Base-by-base conservation (phyloP, 768 basidiomycete genomes). In the Tricholoma sp. region DNA sequence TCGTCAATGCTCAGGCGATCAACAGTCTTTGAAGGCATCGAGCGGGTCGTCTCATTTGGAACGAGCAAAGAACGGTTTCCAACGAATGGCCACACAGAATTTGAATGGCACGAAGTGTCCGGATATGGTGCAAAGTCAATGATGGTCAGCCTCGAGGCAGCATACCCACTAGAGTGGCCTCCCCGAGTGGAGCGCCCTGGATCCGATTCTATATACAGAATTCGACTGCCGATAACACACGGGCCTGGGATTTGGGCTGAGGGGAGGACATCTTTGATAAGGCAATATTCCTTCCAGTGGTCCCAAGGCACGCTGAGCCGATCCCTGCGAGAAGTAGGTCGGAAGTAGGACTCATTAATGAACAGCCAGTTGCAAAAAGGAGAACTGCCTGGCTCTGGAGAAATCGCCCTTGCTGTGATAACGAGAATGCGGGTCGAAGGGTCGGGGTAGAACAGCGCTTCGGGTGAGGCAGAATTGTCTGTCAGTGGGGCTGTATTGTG, bases 361-460 rank as follows among this genome's bases (percentile, higher is more conserved):
- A 83, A 77, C 55, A 84, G 70, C 79, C 75, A 85, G 62, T 78
- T 77, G 64, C 67, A 68, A 61, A 55, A 68, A 65, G 66, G 73
- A 54, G 57, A 66, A 43, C 61, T 35, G 24, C 60, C 71, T 18
- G 71, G 70, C 27, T 71, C 69, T 32, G 45, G 34, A 9, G 68
- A 64, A 21, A 71, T 65, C 3, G 74, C 71, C 55, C 75, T 77
- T 34, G 81, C 79, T 29, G 75, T 72, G 47, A 85, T 61, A 47
- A 79, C 74, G 18, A 81, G 72, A 55, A 83, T 65, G 31, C 83
- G 78, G 56, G 73, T 72, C 32, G 75, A 71, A 7, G 83, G 81
- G 61, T 85, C 83, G 34, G 76, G 72, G 58, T 80, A 81, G 64
- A 86, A 86, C n/a, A 85, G 66, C 7, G 82, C 79, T 47, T 69